These are phyloP conservation scores for Acer saccharum DNA, from an alignment of 345 rosid species.

Conservation along the genomic window DNA sequence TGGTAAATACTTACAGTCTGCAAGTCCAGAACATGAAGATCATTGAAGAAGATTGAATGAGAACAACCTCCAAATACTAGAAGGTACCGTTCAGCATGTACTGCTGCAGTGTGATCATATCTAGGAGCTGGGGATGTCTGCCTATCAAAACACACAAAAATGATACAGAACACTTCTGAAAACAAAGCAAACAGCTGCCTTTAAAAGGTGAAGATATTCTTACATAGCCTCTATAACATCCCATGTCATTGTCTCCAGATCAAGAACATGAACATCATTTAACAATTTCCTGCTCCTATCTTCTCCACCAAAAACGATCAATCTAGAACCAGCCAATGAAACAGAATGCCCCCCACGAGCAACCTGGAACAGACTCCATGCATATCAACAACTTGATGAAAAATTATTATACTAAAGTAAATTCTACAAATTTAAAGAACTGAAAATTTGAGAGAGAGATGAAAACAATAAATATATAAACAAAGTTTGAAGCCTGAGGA, in stretches of 20 bases:
- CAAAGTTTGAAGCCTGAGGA: not conserved
- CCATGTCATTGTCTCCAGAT: conserved; percentile 91
- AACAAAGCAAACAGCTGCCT: conserved; percentile 11
- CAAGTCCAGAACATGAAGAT: conserved; percentile 93
- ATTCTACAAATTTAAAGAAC: not conserved
- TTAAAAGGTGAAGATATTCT: conserved; percentile 31
- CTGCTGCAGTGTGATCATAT: conserved; percentile 93
- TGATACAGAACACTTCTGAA: conserved; percentile 31
- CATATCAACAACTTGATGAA: conserved; percentile 13
- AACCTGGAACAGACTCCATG: conserved; percentile 52
- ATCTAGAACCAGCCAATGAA: conserved; percentile 71
- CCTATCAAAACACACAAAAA: conserved; percentile 55
- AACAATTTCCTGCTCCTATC: conserved; percentile 75
- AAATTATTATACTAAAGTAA: not conserved
- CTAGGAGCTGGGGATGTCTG: conserved; percentile 95
- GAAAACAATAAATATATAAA: not conserved
- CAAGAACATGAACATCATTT: conserved; percentile 77
- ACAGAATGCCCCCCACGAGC: conserved; percentile 96
- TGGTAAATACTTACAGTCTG: conserved; percentile 58
- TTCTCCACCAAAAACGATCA: conserved; percentile 92
- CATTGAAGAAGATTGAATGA: conserved; percentile 86
- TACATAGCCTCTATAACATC: conserved; percentile 67
- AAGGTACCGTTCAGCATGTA: conserved; percentile 75
- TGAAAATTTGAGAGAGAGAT: not conserved
- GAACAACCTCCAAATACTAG: conserved; percentile 95